Evolutionary conservation across 73 alveolate species (phyloP).

Genomic region (Effrenium voratum): DNA sequence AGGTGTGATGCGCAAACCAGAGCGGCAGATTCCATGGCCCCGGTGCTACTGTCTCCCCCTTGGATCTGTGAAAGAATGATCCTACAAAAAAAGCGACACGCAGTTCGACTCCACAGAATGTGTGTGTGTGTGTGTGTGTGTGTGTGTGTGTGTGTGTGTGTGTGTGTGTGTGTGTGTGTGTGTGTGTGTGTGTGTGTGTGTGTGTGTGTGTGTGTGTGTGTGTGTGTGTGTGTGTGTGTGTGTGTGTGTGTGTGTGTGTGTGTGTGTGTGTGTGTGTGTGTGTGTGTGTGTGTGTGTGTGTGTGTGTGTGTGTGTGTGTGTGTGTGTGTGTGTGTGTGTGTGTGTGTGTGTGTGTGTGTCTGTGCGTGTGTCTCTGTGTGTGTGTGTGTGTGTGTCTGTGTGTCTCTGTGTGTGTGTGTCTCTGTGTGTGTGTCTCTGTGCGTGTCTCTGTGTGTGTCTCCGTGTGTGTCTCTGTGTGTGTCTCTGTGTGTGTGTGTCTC

Average conservation of each 20-base stretch:
- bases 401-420: too few relatives aligned
- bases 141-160: conserved; percentile 28
- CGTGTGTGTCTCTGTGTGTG: too few relatives aligned
- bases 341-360: not conserved
- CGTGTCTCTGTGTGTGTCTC: too few relatives aligned
- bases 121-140: conserved; percentile 14
- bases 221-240: not conserved
- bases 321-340: not conserved
- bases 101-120: too few relatives aligned
- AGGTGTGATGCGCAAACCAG: too few relatives aligned
- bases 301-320: not conserved
- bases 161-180: conserved; percentile 20
- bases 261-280: not conserved
- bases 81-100: too few relatives aligned
- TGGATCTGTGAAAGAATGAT: too few relatives aligned
- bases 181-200: not conserved
- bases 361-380: not conserved
- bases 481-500: too few relatives aligned
- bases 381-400: conserved; percentile 5
- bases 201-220: not conserved
- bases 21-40: too few relatives aligned
- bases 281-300: not conserved
- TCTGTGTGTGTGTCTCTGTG: too few relatives aligned
- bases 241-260: not conserved
- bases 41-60: too few relatives aligned